phyloP scores from a whole-genome alignment of 106 monocot genomes.

The Acanthochlamys bracteata region DNA sequence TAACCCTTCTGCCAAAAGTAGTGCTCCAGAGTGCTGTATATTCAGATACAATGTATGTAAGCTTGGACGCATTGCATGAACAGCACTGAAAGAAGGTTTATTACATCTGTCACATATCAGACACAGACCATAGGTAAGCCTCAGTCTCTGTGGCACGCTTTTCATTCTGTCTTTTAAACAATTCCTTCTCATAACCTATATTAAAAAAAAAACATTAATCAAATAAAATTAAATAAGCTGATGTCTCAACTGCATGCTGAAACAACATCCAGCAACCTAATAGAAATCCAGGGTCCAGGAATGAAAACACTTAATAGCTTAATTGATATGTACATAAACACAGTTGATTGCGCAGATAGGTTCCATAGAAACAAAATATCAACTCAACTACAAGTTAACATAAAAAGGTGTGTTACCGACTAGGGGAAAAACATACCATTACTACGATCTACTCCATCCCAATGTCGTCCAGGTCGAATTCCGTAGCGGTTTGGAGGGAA shows the following conservation, averaged over 20 bases:
- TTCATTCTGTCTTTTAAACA: constrained; percentile 73
- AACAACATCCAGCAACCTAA: background rate
- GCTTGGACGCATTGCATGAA: no score
- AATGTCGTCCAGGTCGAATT: constrained; percentile 87
- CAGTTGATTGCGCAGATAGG: background rate
- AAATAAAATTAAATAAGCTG: background rate
- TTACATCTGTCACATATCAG: constrained; percentile 51
- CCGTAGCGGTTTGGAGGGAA: constrained; percentile 82
- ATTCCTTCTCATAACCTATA: constrained; percentile 77
- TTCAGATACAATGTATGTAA: no score
- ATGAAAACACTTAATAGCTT: background rate
- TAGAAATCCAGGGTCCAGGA: background rate
- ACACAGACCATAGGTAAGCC: constrained; percentile 82
- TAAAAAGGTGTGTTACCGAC: background rate
- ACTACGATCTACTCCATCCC: constrained; percentile 98
- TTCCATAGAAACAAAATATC: background rate
- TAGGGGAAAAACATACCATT: constrained; percentile 42
- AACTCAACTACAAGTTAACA: background rate
- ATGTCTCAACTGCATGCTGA: background rate
- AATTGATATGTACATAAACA: background rate
- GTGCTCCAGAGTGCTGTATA: no score
- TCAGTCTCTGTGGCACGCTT: constrained; percentile 60
- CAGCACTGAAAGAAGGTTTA: no score
- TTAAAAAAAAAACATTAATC: background rate
- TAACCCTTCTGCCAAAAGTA: no score